phyloP scores from a whole-genome alignment of 1,284 basidiomycete genomes.

The Xerocomus cyaneibrunnescens region DNA sequence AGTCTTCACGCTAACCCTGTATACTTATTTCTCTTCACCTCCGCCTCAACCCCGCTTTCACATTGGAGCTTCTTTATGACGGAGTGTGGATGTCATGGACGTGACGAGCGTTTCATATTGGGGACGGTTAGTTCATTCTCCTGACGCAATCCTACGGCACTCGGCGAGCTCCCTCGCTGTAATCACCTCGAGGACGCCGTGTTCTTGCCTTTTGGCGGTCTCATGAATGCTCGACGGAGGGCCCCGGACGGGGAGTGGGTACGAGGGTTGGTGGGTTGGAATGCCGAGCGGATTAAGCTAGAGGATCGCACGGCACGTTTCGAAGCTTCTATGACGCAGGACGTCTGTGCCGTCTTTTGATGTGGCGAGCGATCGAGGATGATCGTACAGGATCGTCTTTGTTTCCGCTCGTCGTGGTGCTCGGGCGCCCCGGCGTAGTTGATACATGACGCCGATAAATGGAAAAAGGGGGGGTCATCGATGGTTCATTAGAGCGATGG shows the following conservation, averaged over 20 bases:
- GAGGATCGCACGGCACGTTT: slow-evolving; percentile 3
- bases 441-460: not conserved
- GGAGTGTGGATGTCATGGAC: slow-evolving; percentile 5
- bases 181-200: slow-evolving; percentile 35
- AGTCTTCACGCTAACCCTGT: slow-evolving; percentile 5
- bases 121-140: slow-evolving; percentile 3
- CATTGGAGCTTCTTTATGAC: slow-evolving; percentile 23
- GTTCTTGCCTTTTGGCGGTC: slow-evolving; percentile 16
- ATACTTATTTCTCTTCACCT: slow-evolving; percentile 23
- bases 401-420: not conserved
- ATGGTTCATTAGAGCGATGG: no score
- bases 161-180: slow-evolving; percentile 18
- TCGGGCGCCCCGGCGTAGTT: slow-evolving; percentile 2
- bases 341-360: not conserved
- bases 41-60: slow-evolving; percentile 31
- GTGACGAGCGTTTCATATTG: slow-evolving; percentile 17
- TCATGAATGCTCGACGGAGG: slow-evolving; percentile 1
- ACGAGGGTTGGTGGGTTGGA: slow-evolving; percentile 5
- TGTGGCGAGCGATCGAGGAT: slow-evolving; percentile 7
- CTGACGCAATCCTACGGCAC: slow-evolving; percentile 13
- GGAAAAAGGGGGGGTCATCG: not conserved
- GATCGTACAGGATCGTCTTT: slow-evolving; percentile 1
- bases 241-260: slow-evolving; percentile 15
- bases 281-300: not conserved
- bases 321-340: slow-evolving; percentile 8